Evolutionary conservation across 352 stramenopile genomes (phyloP).

Genomic region (Globisporangium yorkense): DNA sequence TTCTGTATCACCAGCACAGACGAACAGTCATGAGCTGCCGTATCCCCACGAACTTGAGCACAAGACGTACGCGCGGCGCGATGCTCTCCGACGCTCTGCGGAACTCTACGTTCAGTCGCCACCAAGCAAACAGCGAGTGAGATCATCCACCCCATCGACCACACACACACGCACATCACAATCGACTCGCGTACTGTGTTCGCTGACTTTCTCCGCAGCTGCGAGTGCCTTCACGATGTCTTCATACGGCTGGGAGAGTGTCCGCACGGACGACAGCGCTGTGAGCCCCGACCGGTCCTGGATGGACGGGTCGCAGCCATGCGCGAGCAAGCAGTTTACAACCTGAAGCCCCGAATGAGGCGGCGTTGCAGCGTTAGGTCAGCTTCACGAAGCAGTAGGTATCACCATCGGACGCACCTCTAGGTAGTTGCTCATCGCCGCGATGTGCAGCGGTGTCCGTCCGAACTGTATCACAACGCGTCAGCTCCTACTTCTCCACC

Average conservation of each 20-base stretch:
- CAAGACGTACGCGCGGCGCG: neutral
- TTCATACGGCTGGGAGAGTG: conserved; percentile 52
- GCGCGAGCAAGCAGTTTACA: conserved; percentile 43
- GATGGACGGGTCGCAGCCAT: conserved; percentile 36
- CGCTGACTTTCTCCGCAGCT: conserved; percentile 30
- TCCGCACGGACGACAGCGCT: conserved; percentile 58
- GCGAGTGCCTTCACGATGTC: conserved; percentile 60
- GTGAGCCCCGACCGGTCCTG: conserved; percentile 60
- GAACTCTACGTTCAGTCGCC: neutral
- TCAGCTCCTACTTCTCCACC: neutral
- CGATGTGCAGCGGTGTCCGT: conserved; percentile 64
- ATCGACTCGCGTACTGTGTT: conserved; percentile 8
- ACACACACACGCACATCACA: neutral
- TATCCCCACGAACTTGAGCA: neutral
- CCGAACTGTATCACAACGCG: conserved; percentile 38
- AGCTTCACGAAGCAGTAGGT: neutral
- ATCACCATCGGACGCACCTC: conserved; percentile 22
- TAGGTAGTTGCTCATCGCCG: conserved; percentile 54
- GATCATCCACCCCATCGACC: neutral
- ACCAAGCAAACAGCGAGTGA: neutral
- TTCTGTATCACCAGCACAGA: conserved; percentile 17
- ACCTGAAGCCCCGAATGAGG: conserved; percentile 16
- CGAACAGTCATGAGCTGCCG: neutral
- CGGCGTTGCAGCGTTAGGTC: neutral
- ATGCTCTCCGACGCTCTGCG: conserved; percentile 2